A percentile compares a stretch with the other conserved stretches of the same genome.
phyloP scores from a whole-genome alignment of 139 green algal genomes.

The Bryopsis sp. region DNA sequence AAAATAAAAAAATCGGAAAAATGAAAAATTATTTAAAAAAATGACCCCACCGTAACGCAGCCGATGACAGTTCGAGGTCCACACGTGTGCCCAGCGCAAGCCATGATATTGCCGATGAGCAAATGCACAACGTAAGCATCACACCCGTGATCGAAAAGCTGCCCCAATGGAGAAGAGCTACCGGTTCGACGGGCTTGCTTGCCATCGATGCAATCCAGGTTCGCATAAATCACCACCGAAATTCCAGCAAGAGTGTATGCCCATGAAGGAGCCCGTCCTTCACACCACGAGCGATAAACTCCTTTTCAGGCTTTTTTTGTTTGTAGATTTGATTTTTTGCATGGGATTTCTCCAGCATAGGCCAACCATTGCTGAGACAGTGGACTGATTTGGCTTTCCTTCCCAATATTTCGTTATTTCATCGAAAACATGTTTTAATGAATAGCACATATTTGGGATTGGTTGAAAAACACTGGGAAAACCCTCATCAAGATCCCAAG shows the following conservation, averaged over 20 bases:
- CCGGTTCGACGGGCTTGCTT: slow-evolving; percentile 88
- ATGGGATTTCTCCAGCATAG: too few relatives aligned
- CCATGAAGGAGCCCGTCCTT: slow-evolving; percentile 49
- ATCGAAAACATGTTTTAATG: too few relatives aligned
- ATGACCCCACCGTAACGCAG: slow-evolving; percentile 21
- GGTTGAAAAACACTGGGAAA: too few relatives aligned
- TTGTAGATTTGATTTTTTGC: too few relatives aligned
- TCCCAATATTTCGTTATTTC: too few relatives aligned
- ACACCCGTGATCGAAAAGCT: slow-evolving; percentile 96
- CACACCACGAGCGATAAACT: background rate
- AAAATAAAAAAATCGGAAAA: too few relatives aligned
- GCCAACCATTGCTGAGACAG: too few relatives aligned
- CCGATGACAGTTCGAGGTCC: slow-evolving; percentile 22
- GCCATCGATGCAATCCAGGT: slow-evolving; percentile 90
- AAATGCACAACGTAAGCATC: slow-evolving; percentile 77
- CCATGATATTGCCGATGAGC: slow-evolving; percentile 46
- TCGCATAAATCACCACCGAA: slow-evolving; percentile 56
- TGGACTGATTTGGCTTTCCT: too few relatives aligned
- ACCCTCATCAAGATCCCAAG: too few relatives aligned
- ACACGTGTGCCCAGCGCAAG: slow-evolving; percentile 17
- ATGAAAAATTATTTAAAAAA: too few relatives aligned
- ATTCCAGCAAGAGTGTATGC: slow-evolving; percentile 41
- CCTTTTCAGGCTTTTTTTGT: too few relatives aligned
- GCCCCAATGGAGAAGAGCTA: slow-evolving; percentile 79
- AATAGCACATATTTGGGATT: too few relatives aligned